phyloP scores from a whole-genome alignment of 768 basidiomycete genomes.

The Ramaria sp. region DNA sequence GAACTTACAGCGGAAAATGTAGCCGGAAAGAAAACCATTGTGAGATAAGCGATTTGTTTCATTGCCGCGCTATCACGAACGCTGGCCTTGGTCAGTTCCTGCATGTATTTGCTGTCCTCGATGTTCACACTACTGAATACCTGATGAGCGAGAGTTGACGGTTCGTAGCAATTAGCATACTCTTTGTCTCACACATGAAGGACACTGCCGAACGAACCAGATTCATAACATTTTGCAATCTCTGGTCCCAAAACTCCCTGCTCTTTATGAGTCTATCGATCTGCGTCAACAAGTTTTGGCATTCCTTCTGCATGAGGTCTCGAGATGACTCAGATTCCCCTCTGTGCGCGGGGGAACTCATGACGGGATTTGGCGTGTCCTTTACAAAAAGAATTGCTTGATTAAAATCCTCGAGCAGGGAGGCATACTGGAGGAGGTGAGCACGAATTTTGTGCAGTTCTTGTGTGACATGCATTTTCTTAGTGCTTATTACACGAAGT shows the following conservation, averaged over 20 bases:
- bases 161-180: too few species aligned
- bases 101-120: constrained; percentile 41
- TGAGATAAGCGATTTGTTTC: constrained; percentile 37
- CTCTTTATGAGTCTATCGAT: constrained; percentile 2
- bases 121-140: constrained; percentile 53
- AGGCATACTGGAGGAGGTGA: constrained; percentile 44
- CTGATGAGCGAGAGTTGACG: constrained; percentile 18
- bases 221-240: constrained; percentile 7
- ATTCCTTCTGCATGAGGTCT: constrained; percentile 6
- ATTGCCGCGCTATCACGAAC: constrained; percentile 32
- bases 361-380: constrained; percentile 37
- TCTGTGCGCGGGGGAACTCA: constrained; percentile 22
- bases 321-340: background rate
- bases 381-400: constrained; percentile 39
- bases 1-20: constrained; percentile 27
- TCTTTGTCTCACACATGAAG: background rate
- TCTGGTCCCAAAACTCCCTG: constrained; percentile 5
- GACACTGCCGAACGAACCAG: background rate
- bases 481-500: constrained; percentile 28
- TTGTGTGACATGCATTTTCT: constrained; percentile 34
- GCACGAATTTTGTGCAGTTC: constrained; percentile 49
- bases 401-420: constrained; percentile 42
- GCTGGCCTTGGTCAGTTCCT: constrained; percentile 36
- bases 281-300: constrained; percentile 1
- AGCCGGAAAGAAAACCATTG: constrained; percentile 52